Percentiles rank a stretch among this genome's conserved stretches.
Conservation (phyloP, 306 rosid genomes). For the Trifolium repens region DNA sequence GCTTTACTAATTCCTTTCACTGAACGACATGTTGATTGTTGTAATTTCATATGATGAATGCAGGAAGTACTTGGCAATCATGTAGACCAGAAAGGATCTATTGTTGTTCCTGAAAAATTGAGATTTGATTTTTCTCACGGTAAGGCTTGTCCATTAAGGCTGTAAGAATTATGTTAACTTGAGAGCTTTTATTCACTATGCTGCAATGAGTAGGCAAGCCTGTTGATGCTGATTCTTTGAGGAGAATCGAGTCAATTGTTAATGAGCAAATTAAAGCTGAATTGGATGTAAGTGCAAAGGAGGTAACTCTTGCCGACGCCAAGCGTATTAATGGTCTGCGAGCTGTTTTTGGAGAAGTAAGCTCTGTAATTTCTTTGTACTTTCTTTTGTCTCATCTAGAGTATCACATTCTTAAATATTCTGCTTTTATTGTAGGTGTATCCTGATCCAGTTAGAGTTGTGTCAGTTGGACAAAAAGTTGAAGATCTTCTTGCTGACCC, state of each 20-base stretch:
- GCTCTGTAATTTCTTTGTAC: slow-evolving; percentile 38
- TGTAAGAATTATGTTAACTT: slow-evolving; percentile 21
- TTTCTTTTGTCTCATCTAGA: slow-evolving; percentile 36
- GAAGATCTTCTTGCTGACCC: slow-evolving; percentile 92
- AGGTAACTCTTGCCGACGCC: slow-evolving; percentile 77
- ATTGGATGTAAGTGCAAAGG: slow-evolving; percentile 79
- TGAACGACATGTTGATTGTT: slow-evolving; percentile 29
- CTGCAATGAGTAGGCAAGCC: slow-evolving; percentile 81
- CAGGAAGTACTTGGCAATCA: slow-evolving; percentile 94
- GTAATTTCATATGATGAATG: slow-evolving; percentile 38
- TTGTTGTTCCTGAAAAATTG: slow-evolving; percentile 94
- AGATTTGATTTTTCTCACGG: slow-evolving; percentile 98
- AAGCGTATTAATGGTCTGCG: slow-evolving; percentile 81
- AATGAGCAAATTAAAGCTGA: slow-evolving; percentile 86
- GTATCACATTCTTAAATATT: slow-evolving; percentile 31
- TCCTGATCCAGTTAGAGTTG: slow-evolving; percentile 97
- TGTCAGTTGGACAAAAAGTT: slow-evolving; percentile 78
- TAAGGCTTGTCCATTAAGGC: slow-evolving; percentile 46
- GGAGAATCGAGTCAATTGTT: slow-evolving; percentile 83
- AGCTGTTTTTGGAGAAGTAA: slow-evolving; percentile 99
- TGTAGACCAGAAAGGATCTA: slow-evolving; percentile 96
- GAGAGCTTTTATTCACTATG: slow-evolving; percentile 15
- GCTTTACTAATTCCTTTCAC: not conserved
- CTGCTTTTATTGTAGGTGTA: slow-evolving; percentile 66
- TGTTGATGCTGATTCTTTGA: slow-evolving; percentile 73